Evolutionary conservation across 108 stramenopile genomes (phyloP).

Genomic region (Cyclotella distinguenda): DNA sequence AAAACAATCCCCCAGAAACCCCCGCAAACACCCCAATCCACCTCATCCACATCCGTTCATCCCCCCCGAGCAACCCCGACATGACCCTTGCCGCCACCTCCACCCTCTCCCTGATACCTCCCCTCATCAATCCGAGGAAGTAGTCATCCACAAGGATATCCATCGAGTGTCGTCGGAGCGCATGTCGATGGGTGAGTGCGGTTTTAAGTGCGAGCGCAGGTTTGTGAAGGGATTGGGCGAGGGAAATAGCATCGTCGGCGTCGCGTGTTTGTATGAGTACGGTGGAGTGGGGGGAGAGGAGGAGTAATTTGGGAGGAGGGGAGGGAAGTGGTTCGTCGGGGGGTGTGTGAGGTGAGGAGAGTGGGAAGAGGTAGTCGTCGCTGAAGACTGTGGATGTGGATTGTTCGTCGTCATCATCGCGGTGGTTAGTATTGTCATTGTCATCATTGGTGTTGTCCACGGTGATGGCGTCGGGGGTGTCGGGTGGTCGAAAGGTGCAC

Average conservation of each 20-base stretch:
- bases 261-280: slow-evolving; percentile 57
- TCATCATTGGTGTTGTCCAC: slow-evolving; percentile 4
- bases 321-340: slow-evolving; percentile 8
- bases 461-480: neutral
- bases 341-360: slow-evolving; percentile 30
- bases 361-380: slow-evolving; percentile 74
- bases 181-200: slow-evolving; percentile 55
- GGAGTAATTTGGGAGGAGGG: slow-evolving; percentile 59
- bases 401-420: slow-evolving; percentile 23
- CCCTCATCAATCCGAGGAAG: slow-evolving; percentile 55
- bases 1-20: slow-evolving; percentile 74
- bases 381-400: slow-evolving; percentile 49
- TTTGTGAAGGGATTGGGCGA: slow-evolving; percentile 54
- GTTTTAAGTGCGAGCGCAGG: slow-evolving; percentile 60
- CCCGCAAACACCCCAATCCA: slow-evolving; percentile 68
- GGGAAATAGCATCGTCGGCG: slow-evolving; percentile 72
- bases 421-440: neutral
- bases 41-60: slow-evolving; percentile 60
- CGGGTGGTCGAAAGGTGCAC: slow-evolving; percentile 14
- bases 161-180: slow-evolving; percentile 56
- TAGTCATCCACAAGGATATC: slow-evolving; percentile 62
- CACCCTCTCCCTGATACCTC: no score
- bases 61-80: slow-evolving; percentile 73
- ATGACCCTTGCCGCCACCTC: slow-evolving; percentile 66
- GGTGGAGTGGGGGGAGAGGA: slow-evolving; percentile 50